Evolutionary conservation across 805 yeast genomes (phyloP).

Genomic region (Suhomyces emberorum): DNA sequence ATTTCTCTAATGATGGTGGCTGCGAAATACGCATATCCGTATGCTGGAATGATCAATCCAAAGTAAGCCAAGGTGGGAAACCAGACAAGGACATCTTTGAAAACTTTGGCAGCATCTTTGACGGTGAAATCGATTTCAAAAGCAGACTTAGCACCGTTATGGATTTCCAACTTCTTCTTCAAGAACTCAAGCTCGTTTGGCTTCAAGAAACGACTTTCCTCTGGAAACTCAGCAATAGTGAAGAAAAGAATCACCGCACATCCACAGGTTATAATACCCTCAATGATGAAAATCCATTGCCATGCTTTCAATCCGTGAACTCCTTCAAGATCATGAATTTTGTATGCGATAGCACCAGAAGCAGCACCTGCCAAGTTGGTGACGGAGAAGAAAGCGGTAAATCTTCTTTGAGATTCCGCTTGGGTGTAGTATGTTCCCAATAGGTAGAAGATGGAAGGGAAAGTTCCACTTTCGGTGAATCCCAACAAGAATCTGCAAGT

Average conservation of each 20-base stretch:
- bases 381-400: constrained; percentile 65
- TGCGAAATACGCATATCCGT: constrained; percentile 73
- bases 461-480: constrained; percentile 65
- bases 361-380: constrained; percentile 79
- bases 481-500: constrained; percentile 67
- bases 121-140: constrained; percentile 46
- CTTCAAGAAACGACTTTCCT: constrained; percentile 52
- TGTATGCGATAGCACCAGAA: constrained; percentile 70
- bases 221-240: constrained; percentile 69
- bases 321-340: constrained; percentile 53
- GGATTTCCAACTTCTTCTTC: constrained; percentile 56
- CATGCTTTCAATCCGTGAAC: constrained; percentile 40
- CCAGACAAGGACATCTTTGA: constrained; percentile 60
- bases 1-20: constrained; percentile 59
- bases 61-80: constrained; percentile 60
- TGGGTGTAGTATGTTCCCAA: constrained; percentile 64
- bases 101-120: constrained; percentile 44
- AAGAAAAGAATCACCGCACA: constrained; percentile 41
- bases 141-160: constrained; percentile 43
- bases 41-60: constrained; percentile 66
- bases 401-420: constrained; percentile 64
- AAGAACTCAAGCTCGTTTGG: constrained; percentile 52
- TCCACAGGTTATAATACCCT: constrained; percentile 39
- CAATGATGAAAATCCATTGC: constrained; percentile 52
- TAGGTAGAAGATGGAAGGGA: constrained; percentile 73